Base-by-base conservation (phyloP, 2,329 filamentous ascomycete species). In the Penicillium psychrosexuale region DNA sequence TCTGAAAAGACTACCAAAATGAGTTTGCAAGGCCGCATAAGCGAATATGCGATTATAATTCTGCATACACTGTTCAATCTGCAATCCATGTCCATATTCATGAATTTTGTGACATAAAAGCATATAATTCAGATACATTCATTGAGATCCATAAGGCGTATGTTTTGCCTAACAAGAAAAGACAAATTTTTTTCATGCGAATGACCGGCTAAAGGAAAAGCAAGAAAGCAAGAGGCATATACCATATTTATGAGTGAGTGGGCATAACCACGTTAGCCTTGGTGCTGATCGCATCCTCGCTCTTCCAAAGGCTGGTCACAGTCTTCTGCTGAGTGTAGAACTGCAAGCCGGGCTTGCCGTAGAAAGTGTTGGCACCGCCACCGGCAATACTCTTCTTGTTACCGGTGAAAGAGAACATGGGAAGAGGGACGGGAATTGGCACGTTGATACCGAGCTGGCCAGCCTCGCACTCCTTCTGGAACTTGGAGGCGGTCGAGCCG, bases 241-340 rank as follows among this genome's bases (percentile, higher is more conserved):
- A 19, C 27, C 43, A 19, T 4, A 7, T 39, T 61, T 59, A 71
- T n/a, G 66, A 73, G 45, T 87, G 84, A 33, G 84, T 88, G 19
- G 93, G 93, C 93, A 97, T 97, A 59, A 89, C 83, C 11, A 95
- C 91, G 67, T 87, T 85, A 15, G 92, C 92, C 82, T 92, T 93
- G 63, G 86, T 89, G 52, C 85, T 87, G 46, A 94, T 83, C 0
- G 91, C 92, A 77, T 97, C 92, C 68, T 92, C 86, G 58, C 83
- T 85, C 69, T 85, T 85, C 94, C 94, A 99, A 72, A 95, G 77
- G 63, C 90, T 88, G 50, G 94, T 99, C 46, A 99, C 94, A 3
- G 94, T 99, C 89, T 99, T 97, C 70, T 89, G 84, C 78, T 97
- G 94, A 3, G 94, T 99, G 76, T 96, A 97, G 72, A 99, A 99